Conservation (phyloP, 176 grass and related monocot genomes). For the Eleusine indica region DNA sequence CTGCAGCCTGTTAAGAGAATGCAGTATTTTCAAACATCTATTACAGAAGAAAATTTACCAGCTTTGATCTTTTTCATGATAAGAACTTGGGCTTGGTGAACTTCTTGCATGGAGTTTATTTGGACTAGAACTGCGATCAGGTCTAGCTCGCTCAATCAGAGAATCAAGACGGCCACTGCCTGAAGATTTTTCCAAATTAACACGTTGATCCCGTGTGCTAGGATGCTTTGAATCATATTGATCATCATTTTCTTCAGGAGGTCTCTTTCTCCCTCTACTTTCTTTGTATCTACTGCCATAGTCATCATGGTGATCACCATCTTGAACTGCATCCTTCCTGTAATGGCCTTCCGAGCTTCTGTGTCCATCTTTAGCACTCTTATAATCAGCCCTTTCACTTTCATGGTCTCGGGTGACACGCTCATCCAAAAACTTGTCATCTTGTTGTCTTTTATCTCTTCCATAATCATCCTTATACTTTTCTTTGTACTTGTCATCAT, state of each 20-base stretch:
- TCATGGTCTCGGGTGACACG: slow-evolving; percentile 44
- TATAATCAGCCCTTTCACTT: slow-evolving; percentile 66
- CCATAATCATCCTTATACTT: slow-evolving; percentile 68
- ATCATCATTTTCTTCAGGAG: slow-evolving; percentile 69
- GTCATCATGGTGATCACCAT: slow-evolving; percentile 68
- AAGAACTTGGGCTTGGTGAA: slow-evolving; percentile 64
- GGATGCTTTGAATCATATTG: slow-evolving; percentile 54
- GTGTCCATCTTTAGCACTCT: slow-evolving; percentile 68
- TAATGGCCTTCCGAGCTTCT: slow-evolving; percentile 64
- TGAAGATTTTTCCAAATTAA: slow-evolving; percentile 67
- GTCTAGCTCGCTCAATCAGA: slow-evolving; percentile 63
- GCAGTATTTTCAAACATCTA: slow-evolving; percentile 20
- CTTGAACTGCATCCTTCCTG: slow-evolving; percentile 64
- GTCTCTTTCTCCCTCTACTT: slow-evolving; percentile 66
- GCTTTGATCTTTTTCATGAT: slow-evolving; percentile 80
- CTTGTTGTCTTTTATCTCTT: slow-evolving; percentile 61
- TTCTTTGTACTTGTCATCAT: slow-evolving; percentile 79
- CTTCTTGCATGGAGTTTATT: slow-evolving; percentile 64
- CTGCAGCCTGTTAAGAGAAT: slow-evolving; percentile 3
- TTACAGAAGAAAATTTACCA: slow-evolving; percentile 60
- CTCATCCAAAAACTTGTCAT: slow-evolving; percentile 64
- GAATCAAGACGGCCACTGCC: slow-evolving; percentile 58
- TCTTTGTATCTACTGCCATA: slow-evolving; percentile 70
- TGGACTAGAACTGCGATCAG: slow-evolving; percentile 70
- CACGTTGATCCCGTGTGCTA: slow-evolving; percentile 52